Base-by-base conservation (phyloP, 495 filamentous ascomycete species). In the Neohortaea acidophila region DNA sequence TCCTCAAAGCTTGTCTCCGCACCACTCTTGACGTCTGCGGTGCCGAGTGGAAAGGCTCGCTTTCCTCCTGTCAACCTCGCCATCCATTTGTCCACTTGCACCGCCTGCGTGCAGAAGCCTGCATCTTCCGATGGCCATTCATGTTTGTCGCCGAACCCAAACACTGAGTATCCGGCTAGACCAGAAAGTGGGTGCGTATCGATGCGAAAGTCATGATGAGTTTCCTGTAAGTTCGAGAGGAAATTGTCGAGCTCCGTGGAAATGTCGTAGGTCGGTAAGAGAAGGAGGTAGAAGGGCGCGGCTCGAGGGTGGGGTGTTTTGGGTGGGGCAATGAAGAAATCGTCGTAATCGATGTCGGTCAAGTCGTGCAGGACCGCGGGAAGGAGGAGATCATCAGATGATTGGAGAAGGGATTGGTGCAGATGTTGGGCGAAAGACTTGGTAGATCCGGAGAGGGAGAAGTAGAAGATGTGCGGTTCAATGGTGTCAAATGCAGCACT, bases 181-280 rank as follows among this genome's bases (percentile, higher is more conserved):
- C 60, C 60, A 0, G 77, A 76, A 28, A 96, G 57, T 0, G 89
- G 79, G 1, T 81, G 77, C 0, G 84, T 93, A 54, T 94, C 84
- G 43, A 96, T 89, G 14, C 87, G 75, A 61, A 94, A 94, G 57
- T 96, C 87, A 59, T 94, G 68, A 51, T 94, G 86, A 0, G 84
- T 96, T 51, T 96, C 87, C 49, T 76, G 65, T 10, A 96, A 58
- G 56, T 94, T 83, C 34, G 75, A 69, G 11, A 94, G 59, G 53
- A 94, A 83, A 13, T 67, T 80, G 54, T 81, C 75, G 44, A 89
- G 70, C 12, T 87, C 72, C 20, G 79, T 86, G 50, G 93, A 85
- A 43, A 93, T 92, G 53, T 94, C 85, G 59, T 93, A 96, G 23
- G 75, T 79, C 2, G 87, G 89, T 10, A 92, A 51, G 33, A 94